phyloP scores from a whole-genome alignment of 768 basidiomycete genomes.

The Rhodosporidiobolus odoratus region DNA sequence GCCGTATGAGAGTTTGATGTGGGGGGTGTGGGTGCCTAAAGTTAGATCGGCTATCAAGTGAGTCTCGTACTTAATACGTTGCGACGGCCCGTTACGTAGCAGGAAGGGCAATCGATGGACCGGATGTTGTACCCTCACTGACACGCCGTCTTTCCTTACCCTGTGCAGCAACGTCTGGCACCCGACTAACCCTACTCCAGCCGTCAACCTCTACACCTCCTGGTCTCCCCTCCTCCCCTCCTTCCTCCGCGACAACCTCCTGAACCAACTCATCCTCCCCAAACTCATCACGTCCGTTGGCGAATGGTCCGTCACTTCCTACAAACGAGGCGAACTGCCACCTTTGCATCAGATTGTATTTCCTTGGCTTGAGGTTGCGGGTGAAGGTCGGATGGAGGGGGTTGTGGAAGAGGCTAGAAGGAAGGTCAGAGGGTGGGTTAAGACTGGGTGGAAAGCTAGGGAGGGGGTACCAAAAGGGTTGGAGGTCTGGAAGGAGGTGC shows the following conservation, averaged over 20 bases:
- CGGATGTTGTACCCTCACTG: neutral
- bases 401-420: conserved; percentile 80
- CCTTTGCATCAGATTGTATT: conserved; percentile 77
- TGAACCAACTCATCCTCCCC: conserved; percentile 91
- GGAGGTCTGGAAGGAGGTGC: conserved; percentile 71
- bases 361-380: conserved; percentile 90
- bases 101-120: neutral
- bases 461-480: conserved; percentile 75
- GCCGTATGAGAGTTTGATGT: conserved; percentile 85
- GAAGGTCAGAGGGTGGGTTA: conserved; percentile 72
- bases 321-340: conserved; percentile 46
- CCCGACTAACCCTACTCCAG: conserved; percentile 64
- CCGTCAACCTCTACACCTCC: conserved; percentile 73
- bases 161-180: conserved; percentile 72
- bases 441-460: conserved; percentile 61
- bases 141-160: conserved; percentile 1
- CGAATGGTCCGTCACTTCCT: conserved; percentile 64
- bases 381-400: conserved; percentile 65
- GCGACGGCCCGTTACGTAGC: neutral
- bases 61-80: conserved; percentile 34
- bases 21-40: conserved; percentile 92
- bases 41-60: conserved; percentile 84
- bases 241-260: conserved; percentile 88
- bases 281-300: conserved; percentile 79
- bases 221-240: conserved; percentile 83